phyloP scores from a whole-genome alignment of 192 early-diverging fungal species.

The Geosiphon pyriformis region DNA sequence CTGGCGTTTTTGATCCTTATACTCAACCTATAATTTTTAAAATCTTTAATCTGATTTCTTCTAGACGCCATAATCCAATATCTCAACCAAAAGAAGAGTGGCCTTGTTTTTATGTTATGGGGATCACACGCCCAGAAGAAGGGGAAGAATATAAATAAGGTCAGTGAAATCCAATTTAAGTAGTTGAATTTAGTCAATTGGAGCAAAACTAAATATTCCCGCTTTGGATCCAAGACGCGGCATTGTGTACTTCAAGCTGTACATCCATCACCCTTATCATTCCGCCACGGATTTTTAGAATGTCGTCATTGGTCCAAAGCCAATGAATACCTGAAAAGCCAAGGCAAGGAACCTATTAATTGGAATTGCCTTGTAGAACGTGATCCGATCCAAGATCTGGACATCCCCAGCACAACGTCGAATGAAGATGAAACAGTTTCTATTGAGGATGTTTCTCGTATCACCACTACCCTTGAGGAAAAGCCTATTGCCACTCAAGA shows the following conservation, averaged over 20 bases:
- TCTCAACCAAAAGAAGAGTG: constrained; percentile 50
- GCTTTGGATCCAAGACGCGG: constrained; percentile 38
- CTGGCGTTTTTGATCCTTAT: too few species aligned
- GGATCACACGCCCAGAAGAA: constrained; percentile 87
- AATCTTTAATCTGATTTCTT: too few species aligned
- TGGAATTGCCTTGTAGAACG: constrained; percentile 51
- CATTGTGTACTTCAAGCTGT: constrained; percentile 79
- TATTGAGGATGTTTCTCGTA: too few species aligned
- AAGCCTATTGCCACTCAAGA: too few species aligned
- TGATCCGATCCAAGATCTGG: too few species aligned
- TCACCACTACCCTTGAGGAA: too few species aligned
- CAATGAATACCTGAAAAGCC: constrained; percentile 70
- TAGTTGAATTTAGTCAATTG: not conserved
- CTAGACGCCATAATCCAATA: constrained; percentile 70
- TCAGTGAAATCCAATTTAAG: not conserved
- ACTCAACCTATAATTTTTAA: too few species aligned
- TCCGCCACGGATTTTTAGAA: constrained; percentile 82
- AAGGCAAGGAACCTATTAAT: constrained; percentile 56
- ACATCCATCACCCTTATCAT: constrained; percentile 91
- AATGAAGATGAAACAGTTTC: too few species aligned
- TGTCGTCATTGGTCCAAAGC: constrained; percentile 80
- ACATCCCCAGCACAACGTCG: too few species aligned
- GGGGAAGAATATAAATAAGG: constrained; percentile 60
- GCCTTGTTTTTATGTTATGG: constrained; percentile 94
- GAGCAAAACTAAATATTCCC: not conserved